Evolutionary conservation across 2,329 filamentous ascomycete species (phyloP), one percentile per base, ranked within the genome.

Genomic region (Paecilomyces formosus): DNA sequence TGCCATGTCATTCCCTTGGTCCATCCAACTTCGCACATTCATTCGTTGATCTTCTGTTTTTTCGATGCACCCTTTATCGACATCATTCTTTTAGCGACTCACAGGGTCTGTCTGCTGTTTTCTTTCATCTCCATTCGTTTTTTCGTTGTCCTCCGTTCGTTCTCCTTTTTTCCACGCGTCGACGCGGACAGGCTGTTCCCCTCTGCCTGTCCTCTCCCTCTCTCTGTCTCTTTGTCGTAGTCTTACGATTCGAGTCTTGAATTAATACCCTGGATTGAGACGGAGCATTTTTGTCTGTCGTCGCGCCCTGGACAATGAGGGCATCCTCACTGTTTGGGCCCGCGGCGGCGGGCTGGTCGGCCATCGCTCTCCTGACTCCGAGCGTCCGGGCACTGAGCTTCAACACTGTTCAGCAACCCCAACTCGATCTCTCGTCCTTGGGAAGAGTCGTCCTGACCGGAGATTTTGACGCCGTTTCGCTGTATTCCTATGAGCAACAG

Each of bases 391-490:
- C 70, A 33, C 62, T 75, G 53, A 69, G 71, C 54, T 74, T 76
- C 63, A 68, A 70, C 24, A 63, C 72, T 9, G 68, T 75, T 33
- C 65, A 71, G 7, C 62, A 68, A 33, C 74, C 74, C 15, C 66
- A 74, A 13, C 62, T 99, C 70, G 89, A 96, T 70, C 82, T 96
- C 60, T 84, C 82, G 28, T 79, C 86, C 58, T 79, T 99, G 35
- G 94, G 94, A 59, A 85, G 89, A 66, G 87, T 97, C 64, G 92
- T 89, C 57, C 82, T 99, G 60, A 88, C 86, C 1, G 94, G 94
- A 66, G 88, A 97, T 75, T 99, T 96, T 72, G 86, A 90, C 68
- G 90, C 92, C 57, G 89, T 97, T 67, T 97, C 94, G 12, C 79
- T 97, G 45, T 97, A 94, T 78, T 81, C 92, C 70, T 97, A 87